These are phyloP conservation scores for Curvularia spicifera DNA, from an alignment of 2,329 filamentous ascomycete genomes.

Conservation along the genomic window DNA sequence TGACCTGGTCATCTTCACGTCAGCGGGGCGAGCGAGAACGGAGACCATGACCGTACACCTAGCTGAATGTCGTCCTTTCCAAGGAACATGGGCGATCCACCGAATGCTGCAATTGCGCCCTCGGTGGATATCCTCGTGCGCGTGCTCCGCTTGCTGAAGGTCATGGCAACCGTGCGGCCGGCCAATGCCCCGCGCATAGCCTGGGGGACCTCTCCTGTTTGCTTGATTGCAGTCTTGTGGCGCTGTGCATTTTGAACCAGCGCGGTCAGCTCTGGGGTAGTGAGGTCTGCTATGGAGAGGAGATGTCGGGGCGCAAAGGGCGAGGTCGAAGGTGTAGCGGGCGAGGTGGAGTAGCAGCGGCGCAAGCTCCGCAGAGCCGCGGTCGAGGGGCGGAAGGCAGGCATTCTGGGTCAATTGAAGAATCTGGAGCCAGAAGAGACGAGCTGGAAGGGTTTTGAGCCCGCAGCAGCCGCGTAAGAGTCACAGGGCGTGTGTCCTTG, in stretches of 20 bases:
- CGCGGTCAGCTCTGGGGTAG: slow-evolving; percentile 76
- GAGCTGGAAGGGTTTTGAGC: slow-evolving; percentile 24
- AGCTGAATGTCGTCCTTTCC: slow-evolving; percentile 96
- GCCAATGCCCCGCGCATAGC: slow-evolving; percentile 67
- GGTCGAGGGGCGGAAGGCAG: slow-evolving; percentile 38
- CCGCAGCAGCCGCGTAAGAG: slow-evolving; percentile 18
- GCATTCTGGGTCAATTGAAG: slow-evolving; percentile 35
- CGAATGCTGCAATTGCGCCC: slow-evolving; percentile 84
- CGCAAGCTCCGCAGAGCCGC: slow-evolving; percentile 42
- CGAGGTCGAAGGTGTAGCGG: slow-evolving; percentile 55
- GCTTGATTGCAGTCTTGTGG: slow-evolving; percentile 80
- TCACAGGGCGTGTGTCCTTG: slow-evolving; percentile 22
- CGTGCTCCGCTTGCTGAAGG: slow-evolving; percentile 96
- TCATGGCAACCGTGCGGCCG: slow-evolving; percentile 87
- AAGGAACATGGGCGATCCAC: slow-evolving; percentile 94
- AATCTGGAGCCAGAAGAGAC: slow-evolving; percentile 1
- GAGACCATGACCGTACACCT: slow-evolving; percentile 64
- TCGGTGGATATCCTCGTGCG: slow-evolving; percentile 93
- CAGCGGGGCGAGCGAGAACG: background rate
- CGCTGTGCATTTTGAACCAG: slow-evolving; percentile 82
- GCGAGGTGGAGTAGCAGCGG: slow-evolving; percentile 42
- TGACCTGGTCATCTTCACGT: slow-evolving; percentile 63
- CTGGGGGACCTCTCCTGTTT: slow-evolving; percentile 63
- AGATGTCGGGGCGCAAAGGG: slow-evolving; percentile 79
- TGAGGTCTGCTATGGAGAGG: slow-evolving; percentile 87